Evolutionary conservation across 805 yeast species (phyloP).

Genomic region (Hanseniaspora clermontiae): DNA sequence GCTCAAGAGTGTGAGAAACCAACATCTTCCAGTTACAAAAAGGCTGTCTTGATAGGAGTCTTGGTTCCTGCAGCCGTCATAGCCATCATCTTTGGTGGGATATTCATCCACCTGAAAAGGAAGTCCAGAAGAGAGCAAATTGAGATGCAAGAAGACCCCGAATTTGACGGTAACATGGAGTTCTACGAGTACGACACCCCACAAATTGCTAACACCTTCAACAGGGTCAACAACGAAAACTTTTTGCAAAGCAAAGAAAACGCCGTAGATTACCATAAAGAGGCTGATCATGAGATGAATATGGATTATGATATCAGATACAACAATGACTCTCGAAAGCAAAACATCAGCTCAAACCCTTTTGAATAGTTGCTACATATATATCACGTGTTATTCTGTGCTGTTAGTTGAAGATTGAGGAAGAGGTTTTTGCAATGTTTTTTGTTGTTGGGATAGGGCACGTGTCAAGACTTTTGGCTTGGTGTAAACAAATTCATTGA

Average conservation of each 20-base stretch:
- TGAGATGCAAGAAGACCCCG: slow-evolving; percentile 12
- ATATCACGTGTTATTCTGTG: too few relatives aligned
- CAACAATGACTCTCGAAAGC: neutral
- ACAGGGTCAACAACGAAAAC: neutral
- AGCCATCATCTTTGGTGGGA: slow-evolving; percentile 1
- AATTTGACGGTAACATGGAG: slow-evolving; percentile 13
- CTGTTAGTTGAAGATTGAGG: too few relatives aligned
- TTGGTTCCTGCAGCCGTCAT: slow-evolving; percentile 13
- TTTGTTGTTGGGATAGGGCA: too few relatives aligned
- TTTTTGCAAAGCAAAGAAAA: neutral
- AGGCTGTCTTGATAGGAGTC: slow-evolving; percentile 8
- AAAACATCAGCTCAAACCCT: neutral
- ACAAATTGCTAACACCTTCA: slow-evolving; percentile 3
- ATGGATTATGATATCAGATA: neutral
- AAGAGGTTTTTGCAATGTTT: too few relatives aligned
- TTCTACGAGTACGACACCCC: slow-evolving; percentile 13
- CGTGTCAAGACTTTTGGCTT: too few relatives aligned
- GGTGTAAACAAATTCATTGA: too few relatives aligned
- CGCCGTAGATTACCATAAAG: neutral
- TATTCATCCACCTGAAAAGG: slow-evolving; percentile 5
- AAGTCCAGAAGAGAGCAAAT: slow-evolving; percentile 7
- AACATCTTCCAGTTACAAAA: slow-evolving; percentile 4
- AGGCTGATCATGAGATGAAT: neutral
- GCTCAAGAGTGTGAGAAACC: slow-evolving; percentile 13
- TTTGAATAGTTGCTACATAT: neutral